phyloP scores from a whole-genome alignment of 2,329 filamentous ascomycete genomes.

The Fusarium sp. region DNA sequence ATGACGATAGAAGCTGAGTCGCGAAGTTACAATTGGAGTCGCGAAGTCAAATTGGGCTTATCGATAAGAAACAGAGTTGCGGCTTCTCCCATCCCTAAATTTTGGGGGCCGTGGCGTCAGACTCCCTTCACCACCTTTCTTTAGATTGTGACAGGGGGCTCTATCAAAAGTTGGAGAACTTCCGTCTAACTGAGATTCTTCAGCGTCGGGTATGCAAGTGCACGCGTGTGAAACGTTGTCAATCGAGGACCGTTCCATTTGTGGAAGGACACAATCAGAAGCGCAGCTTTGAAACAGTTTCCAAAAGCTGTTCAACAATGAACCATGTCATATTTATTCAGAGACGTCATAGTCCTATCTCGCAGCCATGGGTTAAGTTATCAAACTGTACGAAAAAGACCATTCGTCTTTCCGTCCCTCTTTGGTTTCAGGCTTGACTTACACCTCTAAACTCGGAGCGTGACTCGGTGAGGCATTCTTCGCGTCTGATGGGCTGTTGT shows the following conservation, averaged over 20 bases:
- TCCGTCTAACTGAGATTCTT: slow-evolving; percentile 19
- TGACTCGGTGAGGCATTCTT: neutral
- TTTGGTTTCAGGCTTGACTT: neutral
- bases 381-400: neutral
- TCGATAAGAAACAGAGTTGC: slow-evolving; percentile 37
- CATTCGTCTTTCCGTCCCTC: neutral
- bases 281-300: neutral
- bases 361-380: neutral
- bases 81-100: slow-evolving; percentile 2
- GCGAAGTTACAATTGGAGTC: slow-evolving; percentile 21
- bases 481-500: neutral
- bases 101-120: slow-evolving; percentile 3
- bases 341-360: slow-evolving; percentile 13
- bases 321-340: neutral
- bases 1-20: slow-evolving; percentile 14
- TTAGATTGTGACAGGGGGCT: slow-evolving; percentile 15
- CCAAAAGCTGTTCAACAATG: neutral
- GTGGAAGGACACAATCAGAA: slow-evolving; percentile 6
- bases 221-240: slow-evolving; percentile 21
- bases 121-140: neutral
- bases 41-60: slow-evolving; percentile 35
- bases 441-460: neutral
- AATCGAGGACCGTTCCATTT: neutral
- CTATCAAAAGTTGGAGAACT: slow-evolving; percentile 16
- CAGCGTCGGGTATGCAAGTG: slow-evolving; percentile 21